Evolutionary conservation across 257 asterid species (phyloP), one percentile per base, ranked within the genome.

Genomic region (Capsicum chinense): DNA sequence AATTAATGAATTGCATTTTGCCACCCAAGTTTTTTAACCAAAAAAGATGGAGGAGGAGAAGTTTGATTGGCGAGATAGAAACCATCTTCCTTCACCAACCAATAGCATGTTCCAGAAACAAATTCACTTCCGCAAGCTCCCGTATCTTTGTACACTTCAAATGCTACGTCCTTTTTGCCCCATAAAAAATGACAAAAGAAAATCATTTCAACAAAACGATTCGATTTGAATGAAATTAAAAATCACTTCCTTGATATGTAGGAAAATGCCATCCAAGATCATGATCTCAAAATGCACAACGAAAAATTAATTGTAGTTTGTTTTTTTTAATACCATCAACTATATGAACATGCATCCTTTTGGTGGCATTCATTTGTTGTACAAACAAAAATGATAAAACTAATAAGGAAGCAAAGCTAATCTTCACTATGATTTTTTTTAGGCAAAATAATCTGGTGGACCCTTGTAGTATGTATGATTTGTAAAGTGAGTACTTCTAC

Each of bases 1-100:
- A 64, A 64, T 17, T 26, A 64, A 26, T 64, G 11, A 64, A 64
- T 2, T 63, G 12, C 71, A 64, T 5, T 64, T 64, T 64, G 26
- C 71, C 71, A 64, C 2, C 71, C 42, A 64, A 13, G 12, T 64
- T 26, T 64, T 26, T 2, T 63, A 26, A 26, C 26, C 0, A 63
- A 13, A 21, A 21, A 63, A 26, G 14, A 13, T 11, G 37, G 42
- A 63, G 8, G 4, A 3, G 16, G 42, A 11, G 15, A 10, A 33
- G 70, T 64, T 21, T 13, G 39, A 63, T 19, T 62, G 15, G 84
- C 52, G 48, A 82, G 5, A 14, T 82, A 66, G 19, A 82, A 50
- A 26, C 84, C 84, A 64, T 82, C 79, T 21, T 57, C 48, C 39
- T 64, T 82, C 10, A 66, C 39, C 50, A 21, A 56, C 84, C 84